Base-by-base conservation (phyloP, 2,329 filamentous ascomycete genomes). In the Fusarium citri region DNA sequence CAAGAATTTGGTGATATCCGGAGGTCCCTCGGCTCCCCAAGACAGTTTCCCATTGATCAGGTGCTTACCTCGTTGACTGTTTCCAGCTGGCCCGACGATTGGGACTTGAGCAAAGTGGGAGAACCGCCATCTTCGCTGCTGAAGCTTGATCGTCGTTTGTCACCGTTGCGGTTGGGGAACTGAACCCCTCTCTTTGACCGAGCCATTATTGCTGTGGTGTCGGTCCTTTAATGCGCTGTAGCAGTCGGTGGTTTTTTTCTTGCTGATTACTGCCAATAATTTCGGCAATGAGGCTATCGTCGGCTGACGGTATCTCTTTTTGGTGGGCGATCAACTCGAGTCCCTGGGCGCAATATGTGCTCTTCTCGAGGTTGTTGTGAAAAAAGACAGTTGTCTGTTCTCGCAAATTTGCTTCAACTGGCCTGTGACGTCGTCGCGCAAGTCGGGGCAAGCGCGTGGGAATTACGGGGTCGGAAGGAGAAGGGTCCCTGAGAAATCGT, bases 111-210 rank as follows among this genome's bases (percentile, higher is more conserved):
- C 59, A 75, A 74, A 45, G 76, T 76, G 26, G 79, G 76, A 15
- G 79, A 80, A 22, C 80, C 80, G 65, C 80, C 80, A 65, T 81
- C 80, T 74, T 92, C 90, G 77, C 89, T 91, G 72, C 91, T 92
- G 80, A 93, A 89, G 84, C 90, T 92, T 61, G 87, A 86, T 74
- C 91, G 89, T 72, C 89, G 85, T 53, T 88, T 86, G 15, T 91
- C 85, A 65, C 73, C 70, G 62, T 76, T 76, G 60, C 74, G 83
- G 67, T 87, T 86, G 71, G 79, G 85, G 78, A 88, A 88, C 69
- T 85, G 83, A 64, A 88, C 86, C 75, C 86, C 86, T 77, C 86
- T 83, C 78, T 80, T 81, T 68, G 80, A 76, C 67, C 79, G 77
- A 54, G 74, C 76, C 79, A 82, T 82, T 37, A 37, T 37, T 37